Evolutionary conservation across 2,329 filamentous ascomycete species (phyloP).

Genomic region (Byssothecium circinans): DNA sequence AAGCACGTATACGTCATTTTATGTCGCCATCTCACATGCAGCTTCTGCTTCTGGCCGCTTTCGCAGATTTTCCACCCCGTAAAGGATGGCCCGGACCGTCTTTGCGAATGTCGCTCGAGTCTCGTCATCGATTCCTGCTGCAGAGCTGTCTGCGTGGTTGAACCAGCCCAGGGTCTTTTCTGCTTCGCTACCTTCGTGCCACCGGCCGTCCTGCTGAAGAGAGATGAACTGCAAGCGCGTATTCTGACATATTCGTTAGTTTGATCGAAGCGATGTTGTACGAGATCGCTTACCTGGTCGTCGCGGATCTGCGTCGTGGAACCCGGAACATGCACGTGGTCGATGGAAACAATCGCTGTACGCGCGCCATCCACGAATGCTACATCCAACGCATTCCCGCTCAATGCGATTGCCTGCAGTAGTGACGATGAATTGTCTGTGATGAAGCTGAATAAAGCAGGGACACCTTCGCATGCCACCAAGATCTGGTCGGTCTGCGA

Average conservation of each 20-base stretch:
- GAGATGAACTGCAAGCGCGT: constrained; percentile 32
- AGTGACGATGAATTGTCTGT: constrained; percentile 51
- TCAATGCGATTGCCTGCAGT: constrained; percentile 50
- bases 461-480: constrained; percentile 50
- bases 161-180: constrained; percentile 19
- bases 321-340: constrained; percentile 54
- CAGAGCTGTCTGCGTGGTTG: constrained; percentile 5
- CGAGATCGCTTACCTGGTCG: constrained; percentile 27
- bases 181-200: constrained; percentile 23
- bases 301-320: constrained; percentile 49
- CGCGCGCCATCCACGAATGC: constrained; percentile 27
- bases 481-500: constrained; percentile 34
- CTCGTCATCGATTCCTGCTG: constrained; percentile 19
- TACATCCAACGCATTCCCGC: constrained; percentile 68
- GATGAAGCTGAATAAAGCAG: constrained; percentile 66
- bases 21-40: constrained; percentile 21
- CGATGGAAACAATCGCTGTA: constrained; percentile 54
- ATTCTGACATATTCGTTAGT: constrained; percentile 19
- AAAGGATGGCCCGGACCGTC: constrained; percentile 49
- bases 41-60: constrained; percentile 49
- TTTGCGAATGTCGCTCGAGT: constrained; percentile 36
- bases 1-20: not conserved
- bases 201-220: constrained; percentile 20
- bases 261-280: constrained; percentile 1
- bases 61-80: constrained; percentile 52